A percentile compares a stretch with the other conserved stretches of the same genome.
These are phyloP conservation scores for Ogataea angusta DNA, from an alignment of 805 yeast species.

Conservation along the genomic window DNA sequence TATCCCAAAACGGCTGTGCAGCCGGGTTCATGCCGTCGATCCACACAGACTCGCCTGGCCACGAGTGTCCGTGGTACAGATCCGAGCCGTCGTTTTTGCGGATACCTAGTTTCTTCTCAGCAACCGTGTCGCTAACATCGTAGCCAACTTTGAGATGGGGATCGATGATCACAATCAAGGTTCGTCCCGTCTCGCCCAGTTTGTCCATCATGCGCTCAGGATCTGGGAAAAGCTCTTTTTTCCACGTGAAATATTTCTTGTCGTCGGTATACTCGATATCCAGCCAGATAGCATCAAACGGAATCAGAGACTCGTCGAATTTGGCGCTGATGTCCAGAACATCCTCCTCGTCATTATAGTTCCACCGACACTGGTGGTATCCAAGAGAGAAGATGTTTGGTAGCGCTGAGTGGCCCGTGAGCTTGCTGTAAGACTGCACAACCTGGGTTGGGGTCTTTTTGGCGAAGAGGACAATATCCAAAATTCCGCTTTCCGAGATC, in stretches of 20 bases:
- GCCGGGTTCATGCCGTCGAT: conserved; percentile 75
- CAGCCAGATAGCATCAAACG: conserved; percentile 91
- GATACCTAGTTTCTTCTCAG: conserved; percentile 41
- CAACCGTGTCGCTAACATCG: conserved; percentile 54
- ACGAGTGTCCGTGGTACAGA: conserved; percentile 78
- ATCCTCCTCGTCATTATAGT: conserved; percentile 85
- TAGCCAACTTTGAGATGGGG: conserved; percentile 84
- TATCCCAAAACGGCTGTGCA: conserved; percentile 57
- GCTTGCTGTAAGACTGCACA: conserved; percentile 54
- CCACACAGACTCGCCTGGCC: conserved; percentile 98
- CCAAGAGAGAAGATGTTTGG: conserved; percentile 83
- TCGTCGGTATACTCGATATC: conserved; percentile 89
- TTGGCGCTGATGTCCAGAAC: conserved; percentile 65
- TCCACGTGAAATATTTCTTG: conserved; percentile 92
- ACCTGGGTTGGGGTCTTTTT: conserved; percentile 52
- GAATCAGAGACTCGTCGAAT: conserved; percentile 73
- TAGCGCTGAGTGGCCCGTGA: conserved; percentile 70
- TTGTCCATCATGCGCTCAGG: conserved; percentile 65
- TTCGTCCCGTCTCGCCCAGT: conserved; percentile 70
- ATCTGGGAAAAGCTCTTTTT: conserved; percentile 65
- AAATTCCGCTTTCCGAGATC: conserved; percentile 87
- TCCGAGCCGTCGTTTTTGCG: conserved; percentile 42
- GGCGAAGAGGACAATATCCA: conserved; percentile 73
- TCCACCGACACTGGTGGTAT: conserved; percentile 97
- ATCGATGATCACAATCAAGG: conserved; percentile 81